A percentile compares a stretch with the other conserved stretches of the same genome.
Conservation (phyloP, 1,139 yeast genomes). For the Kluyveromyces sp. region DNA sequence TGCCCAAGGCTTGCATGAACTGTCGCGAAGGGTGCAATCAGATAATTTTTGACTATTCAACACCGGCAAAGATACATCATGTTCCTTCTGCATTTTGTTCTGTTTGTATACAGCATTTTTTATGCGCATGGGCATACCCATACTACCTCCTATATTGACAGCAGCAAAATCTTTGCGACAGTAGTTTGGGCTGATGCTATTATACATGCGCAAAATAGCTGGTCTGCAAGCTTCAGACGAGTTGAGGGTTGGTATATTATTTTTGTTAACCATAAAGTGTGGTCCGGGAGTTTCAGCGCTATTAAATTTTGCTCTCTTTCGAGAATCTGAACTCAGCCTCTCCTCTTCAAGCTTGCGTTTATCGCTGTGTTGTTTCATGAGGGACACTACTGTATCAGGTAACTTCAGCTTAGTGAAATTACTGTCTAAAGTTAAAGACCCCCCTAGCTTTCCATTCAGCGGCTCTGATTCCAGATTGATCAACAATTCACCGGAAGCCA, state of each 20-base stretch:
- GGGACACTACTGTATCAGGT: not conserved
- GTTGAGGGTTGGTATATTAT: not conserved
- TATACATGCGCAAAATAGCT: not conserved
- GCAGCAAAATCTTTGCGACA: not conserved
- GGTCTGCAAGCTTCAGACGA: not conserved
- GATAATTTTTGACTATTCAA: too few species aligned
- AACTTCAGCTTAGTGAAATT: not conserved
- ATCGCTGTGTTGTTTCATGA: not conserved
- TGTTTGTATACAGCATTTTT: too few species aligned
- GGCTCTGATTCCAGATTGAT: not conserved
- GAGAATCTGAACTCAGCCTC: not conserved
- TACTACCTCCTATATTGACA: not conserved
- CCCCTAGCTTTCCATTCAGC: too few species aligned
- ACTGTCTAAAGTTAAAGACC: not conserved
- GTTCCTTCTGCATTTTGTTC: not conserved
- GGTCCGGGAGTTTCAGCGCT: not conserved
- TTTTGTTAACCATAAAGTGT: not conserved
- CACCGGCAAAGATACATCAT: conserved; percentile 21
- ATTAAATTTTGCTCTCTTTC: not conserved
- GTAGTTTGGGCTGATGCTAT: not conserved
- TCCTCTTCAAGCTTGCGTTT: not conserved
- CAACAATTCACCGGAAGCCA: not conserved
- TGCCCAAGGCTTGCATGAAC: too few species aligned
- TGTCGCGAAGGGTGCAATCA: too few species aligned
- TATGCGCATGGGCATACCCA: not conserved